Evolutionary conservation across 1,284 basidiomycete species (phyloP).

Genomic region (Meira nashicola): DNA sequence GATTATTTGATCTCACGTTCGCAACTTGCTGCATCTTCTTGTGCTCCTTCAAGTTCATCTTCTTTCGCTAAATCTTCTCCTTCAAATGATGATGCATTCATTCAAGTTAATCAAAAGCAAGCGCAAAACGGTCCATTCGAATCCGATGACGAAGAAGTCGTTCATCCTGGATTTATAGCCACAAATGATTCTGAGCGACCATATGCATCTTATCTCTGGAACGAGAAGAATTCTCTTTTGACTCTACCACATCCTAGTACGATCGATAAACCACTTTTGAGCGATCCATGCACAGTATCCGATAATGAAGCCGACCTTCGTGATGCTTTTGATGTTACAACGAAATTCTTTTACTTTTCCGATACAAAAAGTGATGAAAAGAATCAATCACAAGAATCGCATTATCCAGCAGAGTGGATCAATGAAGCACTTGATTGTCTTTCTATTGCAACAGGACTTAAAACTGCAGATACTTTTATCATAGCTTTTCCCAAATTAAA

Average conservation of each 20-base stretch:
- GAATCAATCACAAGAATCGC: not conserved
- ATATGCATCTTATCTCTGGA: slow-evolving; percentile 38
- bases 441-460: slow-evolving; percentile 33
- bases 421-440: slow-evolving; percentile 38
- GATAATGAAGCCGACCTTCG: slow-evolving; percentile 7
- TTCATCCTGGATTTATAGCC: slow-evolving; percentile 27
- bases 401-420: slow-evolving; percentile 14
- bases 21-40: not conserved
- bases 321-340: slow-evolving; percentile 39
- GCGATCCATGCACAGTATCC: slow-evolving; percentile 10
- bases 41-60: not conserved
- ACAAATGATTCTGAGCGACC: slow-evolving; percentile 25
- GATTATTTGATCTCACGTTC: slow-evolving; percentile 22
- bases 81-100: not conserved
- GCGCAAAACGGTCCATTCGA: not conserved
- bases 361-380: not conserved
- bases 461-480: slow-evolving; percentile 38
- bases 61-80: not conserved
- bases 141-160: not conserved
- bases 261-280: not conserved
- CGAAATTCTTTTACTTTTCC: slow-evolving; percentile 43
- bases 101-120: not conserved
- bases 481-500: slow-evolving; percentile 29
- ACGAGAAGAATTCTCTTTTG: slow-evolving; percentile 18
- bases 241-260: slow-evolving; percentile 32